Conservation (phyloP, 2,329 filamentous ascomycete genomes). For the Penicillium expansum region DNA sequence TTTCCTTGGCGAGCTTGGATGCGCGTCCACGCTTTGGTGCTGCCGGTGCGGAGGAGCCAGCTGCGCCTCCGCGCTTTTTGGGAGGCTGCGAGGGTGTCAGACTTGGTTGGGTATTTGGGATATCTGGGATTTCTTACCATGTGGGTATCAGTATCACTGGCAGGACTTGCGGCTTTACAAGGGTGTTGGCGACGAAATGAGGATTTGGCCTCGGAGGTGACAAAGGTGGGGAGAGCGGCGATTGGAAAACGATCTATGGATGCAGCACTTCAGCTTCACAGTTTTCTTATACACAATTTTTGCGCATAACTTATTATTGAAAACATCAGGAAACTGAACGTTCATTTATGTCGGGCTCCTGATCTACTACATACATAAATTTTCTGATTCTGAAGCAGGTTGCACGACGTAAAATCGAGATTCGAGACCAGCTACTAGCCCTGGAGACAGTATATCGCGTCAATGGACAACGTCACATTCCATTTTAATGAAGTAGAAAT, state of each 20-base stretch:
- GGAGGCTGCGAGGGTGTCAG: conserved; percentile 29
- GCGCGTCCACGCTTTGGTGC: conserved; percentile 52
- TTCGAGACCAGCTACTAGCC: too few species aligned
- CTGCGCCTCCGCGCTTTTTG: conserved; percentile 35
- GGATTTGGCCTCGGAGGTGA: background rate
- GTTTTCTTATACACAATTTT: background rate
- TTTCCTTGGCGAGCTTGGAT: conserved; percentile 88
- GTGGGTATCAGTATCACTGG: background rate
- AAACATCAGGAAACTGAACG: background rate
- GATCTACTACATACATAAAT: background rate
- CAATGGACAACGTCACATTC: background rate
- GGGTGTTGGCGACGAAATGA: background rate
- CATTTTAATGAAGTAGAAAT: too few species aligned
- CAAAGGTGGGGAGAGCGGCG: conserved; percentile 3
- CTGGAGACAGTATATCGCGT: background rate
- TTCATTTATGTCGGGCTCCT: background rate
- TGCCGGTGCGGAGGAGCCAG: conserved; percentile 29
- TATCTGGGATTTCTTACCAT: conserved; percentile 1
- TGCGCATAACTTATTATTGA: background rate
- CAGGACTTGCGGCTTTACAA: background rate
- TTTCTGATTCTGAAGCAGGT: background rate
- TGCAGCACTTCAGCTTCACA: background rate
- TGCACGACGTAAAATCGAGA: background rate
- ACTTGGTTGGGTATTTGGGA: background rate
- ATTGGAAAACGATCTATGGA: conserved; percentile 3